phyloP scores from a whole-genome alignment of 805 yeast species.

The Yamadazyma ubonensis region DNA sequence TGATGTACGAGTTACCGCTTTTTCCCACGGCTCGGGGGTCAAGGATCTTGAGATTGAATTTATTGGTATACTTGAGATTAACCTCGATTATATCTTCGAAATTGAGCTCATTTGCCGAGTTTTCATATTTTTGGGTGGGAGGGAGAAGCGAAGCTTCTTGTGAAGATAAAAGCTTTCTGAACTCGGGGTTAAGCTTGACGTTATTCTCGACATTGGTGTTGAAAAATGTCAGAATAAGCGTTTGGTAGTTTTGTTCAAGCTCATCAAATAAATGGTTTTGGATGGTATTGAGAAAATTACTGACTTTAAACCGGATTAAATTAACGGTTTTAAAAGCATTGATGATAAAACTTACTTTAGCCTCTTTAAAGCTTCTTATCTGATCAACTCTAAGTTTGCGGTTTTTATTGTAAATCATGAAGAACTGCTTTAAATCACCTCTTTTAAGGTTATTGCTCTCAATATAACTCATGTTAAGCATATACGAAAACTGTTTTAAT shows the following conservation, averaged over 20 bases:
- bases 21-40: conserved; percentile 32
- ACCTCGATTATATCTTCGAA: conserved; percentile 48
- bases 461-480: conserved; percentile 40
- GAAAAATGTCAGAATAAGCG: conserved; percentile 22
- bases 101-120: conserved; percentile 9
- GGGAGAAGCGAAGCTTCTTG: conserved; percentile 8
- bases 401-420: conserved; percentile 14
- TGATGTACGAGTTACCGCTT: conserved; percentile 28
- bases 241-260: conserved; percentile 41
- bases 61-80: conserved; percentile 31
- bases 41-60: conserved; percentile 32
- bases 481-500: conserved; percentile 58
- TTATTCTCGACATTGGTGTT: conserved; percentile 18
- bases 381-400: neutral
- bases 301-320: conserved; percentile 38
- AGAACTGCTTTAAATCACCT: conserved; percentile 20
- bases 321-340: conserved; percentile 34
- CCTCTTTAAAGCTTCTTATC: conserved; percentile 18
- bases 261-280: conserved; percentile 44
- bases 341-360: conserved; percentile 30
- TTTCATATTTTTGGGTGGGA: neutral
- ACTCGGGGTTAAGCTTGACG: conserved; percentile 8
- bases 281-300: conserved; percentile 42
- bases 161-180: conserved; percentile 7
- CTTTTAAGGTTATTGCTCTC: conserved; percentile 27